phyloP scores from a whole-genome alignment of 805 yeast species.

The Yarrowia sp. region DNA sequence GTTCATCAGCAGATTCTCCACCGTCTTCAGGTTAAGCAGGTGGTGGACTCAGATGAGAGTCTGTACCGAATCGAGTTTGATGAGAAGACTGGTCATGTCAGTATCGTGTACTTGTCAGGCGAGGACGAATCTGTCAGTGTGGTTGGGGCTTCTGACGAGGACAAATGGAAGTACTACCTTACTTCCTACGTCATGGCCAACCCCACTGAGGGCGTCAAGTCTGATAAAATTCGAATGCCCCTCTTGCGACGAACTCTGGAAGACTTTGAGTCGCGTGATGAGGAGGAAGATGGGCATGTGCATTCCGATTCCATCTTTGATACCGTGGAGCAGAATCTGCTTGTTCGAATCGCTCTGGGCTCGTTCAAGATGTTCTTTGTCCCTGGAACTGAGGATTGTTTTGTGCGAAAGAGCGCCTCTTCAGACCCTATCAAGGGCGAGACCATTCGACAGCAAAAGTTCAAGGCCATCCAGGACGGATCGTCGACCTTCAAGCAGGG shows the following conservation, averaged over 20 bases:
- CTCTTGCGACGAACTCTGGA: slow-evolving; percentile 53
- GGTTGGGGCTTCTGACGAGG: slow-evolving; percentile 79
- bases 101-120: slow-evolving; percentile 77
- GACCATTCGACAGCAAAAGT: slow-evolving; percentile 30
- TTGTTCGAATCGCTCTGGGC: slow-evolving; percentile 73
- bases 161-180: slow-evolving; percentile 87
- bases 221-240: slow-evolving; percentile 73
- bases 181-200: slow-evolving; percentile 91
- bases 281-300: slow-evolving; percentile 29
- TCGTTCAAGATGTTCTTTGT: slow-evolving; percentile 81
- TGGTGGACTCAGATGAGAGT: slow-evolving; percentile 82
- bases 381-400: slow-evolving; percentile 72
- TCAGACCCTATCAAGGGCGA: slow-evolving; percentile 2
- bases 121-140: slow-evolving; percentile 41
- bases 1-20: slow-evolving; percentile 86
- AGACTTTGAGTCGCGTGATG: slow-evolving; percentile 29
- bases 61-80: slow-evolving; percentile 84
- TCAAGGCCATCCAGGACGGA: slow-evolving; percentile 48
- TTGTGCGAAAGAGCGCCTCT: slow-evolving; percentile 46
- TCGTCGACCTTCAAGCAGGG: slow-evolving; percentile 55
- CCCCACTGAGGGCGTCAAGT: slow-evolving; percentile 93
- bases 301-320: slow-evolving; percentile 38
- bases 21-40: slow-evolving; percentile 78
- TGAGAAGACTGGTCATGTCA: slow-evolving; percentile 49
- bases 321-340: slow-evolving; percentile 55